These are phyloP conservation scores for Pythium brassicae DNA, from an alignment of 352 stramenopile genomes.

Conservation along the genomic window DNA sequence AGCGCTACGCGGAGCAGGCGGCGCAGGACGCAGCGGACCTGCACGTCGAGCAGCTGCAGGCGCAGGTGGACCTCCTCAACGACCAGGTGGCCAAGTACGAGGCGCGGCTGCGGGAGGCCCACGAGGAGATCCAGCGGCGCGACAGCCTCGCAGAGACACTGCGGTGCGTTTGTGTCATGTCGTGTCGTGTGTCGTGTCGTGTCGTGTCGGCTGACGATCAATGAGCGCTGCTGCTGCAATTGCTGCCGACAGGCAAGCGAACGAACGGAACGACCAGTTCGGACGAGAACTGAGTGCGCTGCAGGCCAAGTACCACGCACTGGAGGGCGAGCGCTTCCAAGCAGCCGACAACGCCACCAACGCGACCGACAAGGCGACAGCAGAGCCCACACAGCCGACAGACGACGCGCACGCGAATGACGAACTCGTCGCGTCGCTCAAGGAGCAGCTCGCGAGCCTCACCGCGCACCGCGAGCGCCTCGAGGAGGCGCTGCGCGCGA, in stretches of 20 bases:
- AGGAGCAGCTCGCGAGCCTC: slow-evolving; percentile 52
- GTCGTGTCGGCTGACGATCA: background rate
- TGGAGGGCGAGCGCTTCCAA: slow-evolving; percentile 50
- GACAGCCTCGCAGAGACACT: slow-evolving; percentile 48
- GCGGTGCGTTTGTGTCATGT: slow-evolving; percentile 22
- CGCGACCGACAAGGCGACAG: no score
- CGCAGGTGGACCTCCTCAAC: slow-evolving; percentile 73
- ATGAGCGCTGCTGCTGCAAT: background rate
- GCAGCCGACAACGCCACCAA: background rate
- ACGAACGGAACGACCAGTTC: slow-evolving; percentile 45
- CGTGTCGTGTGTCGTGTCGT: background rate
- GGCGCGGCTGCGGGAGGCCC: slow-evolving; percentile 52
- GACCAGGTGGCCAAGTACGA: slow-evolving; percentile 82
- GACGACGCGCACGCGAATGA: slow-evolving; percentile 3
- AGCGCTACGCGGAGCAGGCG: slow-evolving; percentile 24
- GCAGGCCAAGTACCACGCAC: slow-evolving; percentile 35
- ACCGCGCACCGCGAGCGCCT: slow-evolving; percentile 55
- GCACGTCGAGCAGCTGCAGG: slow-evolving; percentile 64
- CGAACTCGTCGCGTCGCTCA: slow-evolving; percentile 22
- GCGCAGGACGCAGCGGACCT: slow-evolving; percentile 44
- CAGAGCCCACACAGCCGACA: no score
- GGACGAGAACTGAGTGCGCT: slow-evolving; percentile 41
- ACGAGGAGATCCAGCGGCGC: slow-evolving; percentile 42
- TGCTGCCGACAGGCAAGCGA: slow-evolving; percentile 28
- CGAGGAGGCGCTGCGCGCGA: slow-evolving; percentile 66